phyloP scores from a whole-genome alignment of 2,329 filamentous ascomycete genomes.

The Botrytis hyacinthi region DNA sequence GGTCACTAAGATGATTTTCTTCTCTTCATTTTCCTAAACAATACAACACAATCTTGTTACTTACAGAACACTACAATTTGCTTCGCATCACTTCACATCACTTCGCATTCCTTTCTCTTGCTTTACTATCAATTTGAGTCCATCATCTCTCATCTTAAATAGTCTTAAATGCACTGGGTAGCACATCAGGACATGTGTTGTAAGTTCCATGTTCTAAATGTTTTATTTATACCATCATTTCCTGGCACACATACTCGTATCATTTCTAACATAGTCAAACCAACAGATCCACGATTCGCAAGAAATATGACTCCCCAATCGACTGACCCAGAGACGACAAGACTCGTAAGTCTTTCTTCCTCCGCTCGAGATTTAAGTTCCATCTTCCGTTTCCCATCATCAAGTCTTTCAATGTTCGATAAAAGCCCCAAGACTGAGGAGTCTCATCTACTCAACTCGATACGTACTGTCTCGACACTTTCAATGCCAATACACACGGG shows the following conservation, averaged over 20 bases:
- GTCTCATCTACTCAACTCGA: neutral
- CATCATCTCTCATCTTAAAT: neutral
- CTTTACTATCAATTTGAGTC: neutral
- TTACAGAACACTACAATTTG: neutral
- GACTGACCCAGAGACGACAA: neutral
- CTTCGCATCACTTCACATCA: neutral
- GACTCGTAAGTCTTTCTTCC: constrained; percentile 4
- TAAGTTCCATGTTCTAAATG: neutral
- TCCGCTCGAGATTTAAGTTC: neutral
- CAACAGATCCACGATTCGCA: constrained; percentile 4
- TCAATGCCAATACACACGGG: neutral
- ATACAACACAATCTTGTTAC: neutral
- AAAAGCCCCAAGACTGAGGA: fast-evolving
- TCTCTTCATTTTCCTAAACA: neutral
- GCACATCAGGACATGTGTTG: neutral
- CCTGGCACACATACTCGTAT: neutral
- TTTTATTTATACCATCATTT: neutral
- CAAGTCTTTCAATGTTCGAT: neutral
- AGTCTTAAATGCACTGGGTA: neutral
- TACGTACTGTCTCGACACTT: neutral
- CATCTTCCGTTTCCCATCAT: too few species aligned
- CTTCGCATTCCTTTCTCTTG: neutral
- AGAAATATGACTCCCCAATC: neutral
- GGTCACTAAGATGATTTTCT: neutral
- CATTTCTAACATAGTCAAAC: neutral